These are phyloP conservation scores for Blastocystis sp. DNA, from an alignment of 352 stramenopile species.

Conservation along the genomic window DNA sequence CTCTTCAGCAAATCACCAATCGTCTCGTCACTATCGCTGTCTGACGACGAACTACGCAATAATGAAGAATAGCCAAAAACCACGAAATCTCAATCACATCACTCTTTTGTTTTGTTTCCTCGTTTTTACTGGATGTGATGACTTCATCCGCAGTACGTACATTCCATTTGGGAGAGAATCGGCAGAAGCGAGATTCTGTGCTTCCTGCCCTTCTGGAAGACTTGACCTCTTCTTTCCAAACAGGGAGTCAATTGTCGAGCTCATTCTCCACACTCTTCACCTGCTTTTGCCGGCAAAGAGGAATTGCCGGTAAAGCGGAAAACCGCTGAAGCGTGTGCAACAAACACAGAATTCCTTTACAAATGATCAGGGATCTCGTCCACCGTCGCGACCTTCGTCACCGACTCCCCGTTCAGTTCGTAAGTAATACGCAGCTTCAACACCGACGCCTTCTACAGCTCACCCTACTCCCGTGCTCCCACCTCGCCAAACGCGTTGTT, in stretches of 20 bases:
- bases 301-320: background rate
- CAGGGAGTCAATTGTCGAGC: background rate
- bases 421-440: conserved; percentile 63
- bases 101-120: background rate
- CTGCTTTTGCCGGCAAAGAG: too few relatives aligned
- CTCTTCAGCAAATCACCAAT: too few relatives aligned
- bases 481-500: conserved; percentile 59
- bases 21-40: too few relatives aligned
- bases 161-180: too few relatives aligned
- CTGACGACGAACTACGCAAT: background rate
- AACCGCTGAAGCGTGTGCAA: background rate
- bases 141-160: too few relatives aligned
- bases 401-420: conserved; percentile 40
- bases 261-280: background rate
- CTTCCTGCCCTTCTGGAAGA: background rate
- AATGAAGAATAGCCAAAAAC: background rate
- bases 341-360: conserved; percentile 20
- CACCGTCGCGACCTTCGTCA: conserved; percentile 36
- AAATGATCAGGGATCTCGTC: conserved; percentile 53
- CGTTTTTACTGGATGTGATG: background rate
- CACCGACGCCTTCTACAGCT: conserved; percentile 50
- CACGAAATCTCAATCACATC: background rate
- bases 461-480: background rate
- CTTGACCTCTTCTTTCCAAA: background rate
- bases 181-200: too few relatives aligned